A percentile compares a stretch with the other conserved stretches of the same genome.
Evolutionary conservation across 2,329 filamentous ascomycete species (phyloP).

Genomic region (Beauveria rudraprayagi): DNA sequence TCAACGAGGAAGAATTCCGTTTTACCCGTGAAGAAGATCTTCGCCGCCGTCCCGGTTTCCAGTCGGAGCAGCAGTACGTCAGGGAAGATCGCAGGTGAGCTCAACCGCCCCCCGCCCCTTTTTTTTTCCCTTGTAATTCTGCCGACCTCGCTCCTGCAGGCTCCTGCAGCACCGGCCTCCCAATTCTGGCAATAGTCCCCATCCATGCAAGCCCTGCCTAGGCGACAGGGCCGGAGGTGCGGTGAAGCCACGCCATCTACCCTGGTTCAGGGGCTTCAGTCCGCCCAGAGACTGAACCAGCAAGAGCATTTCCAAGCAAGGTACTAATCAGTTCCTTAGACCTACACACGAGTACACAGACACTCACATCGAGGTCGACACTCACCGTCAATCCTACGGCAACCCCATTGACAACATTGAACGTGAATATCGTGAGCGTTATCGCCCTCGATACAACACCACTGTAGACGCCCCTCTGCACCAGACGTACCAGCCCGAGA

Average conservation of each 20-base stretch:
- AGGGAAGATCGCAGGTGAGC: conserved; percentile 49
- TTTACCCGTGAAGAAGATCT: conserved; percentile 72
- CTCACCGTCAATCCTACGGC: conserved; percentile 38
- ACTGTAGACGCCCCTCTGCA: conserved; percentile 22
- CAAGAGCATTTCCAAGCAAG: neutral
- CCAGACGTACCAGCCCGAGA: conserved; percentile 20
- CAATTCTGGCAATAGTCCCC: conserved; percentile 7
- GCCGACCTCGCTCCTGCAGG: conserved; percentile 11
- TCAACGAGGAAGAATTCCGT: conserved; percentile 75
- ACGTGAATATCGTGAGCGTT: conserved; percentile 56
- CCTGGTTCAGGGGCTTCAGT: conserved; percentile 7
- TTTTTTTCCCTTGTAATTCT: neutral
- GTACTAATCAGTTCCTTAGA: conserved; percentile 17
- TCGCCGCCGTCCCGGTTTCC: conserved; percentile 62
- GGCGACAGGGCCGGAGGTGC: conserved; percentile 4
- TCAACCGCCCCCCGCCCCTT: neutral
- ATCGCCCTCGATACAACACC: conserved; percentile 41
- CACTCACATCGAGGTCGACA: conserved; percentile 58
- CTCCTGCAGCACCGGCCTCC: conserved; percentile 3
- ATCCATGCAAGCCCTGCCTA: conserved; percentile 2
- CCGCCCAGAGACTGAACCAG: neutral
- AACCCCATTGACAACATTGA: conserved; percentile 55
- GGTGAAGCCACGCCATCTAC: conserved; percentile 3
- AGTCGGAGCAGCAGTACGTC: conserved; percentile 43
- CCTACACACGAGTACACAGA: conserved; percentile 46